Evolutionary conservation across 169 alveolate species (phyloP).

Genomic region (Toxoplasma gondii): DNA sequence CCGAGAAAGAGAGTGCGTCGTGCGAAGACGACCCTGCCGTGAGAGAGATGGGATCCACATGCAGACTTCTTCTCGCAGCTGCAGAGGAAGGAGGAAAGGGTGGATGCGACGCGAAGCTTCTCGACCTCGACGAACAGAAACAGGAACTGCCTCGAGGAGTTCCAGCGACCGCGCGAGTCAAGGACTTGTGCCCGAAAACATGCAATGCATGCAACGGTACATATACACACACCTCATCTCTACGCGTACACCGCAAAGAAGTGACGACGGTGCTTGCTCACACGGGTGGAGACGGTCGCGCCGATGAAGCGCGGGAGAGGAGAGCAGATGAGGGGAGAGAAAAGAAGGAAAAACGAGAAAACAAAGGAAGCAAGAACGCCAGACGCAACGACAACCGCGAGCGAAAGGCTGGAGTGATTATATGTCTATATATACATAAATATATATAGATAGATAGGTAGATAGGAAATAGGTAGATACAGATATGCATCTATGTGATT

Average conservation of each 20-base stretch:
- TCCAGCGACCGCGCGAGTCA: conserved; percentile 73
- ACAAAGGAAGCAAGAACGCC: no score
- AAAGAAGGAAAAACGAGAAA: background rate
- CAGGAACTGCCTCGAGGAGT: conserved; percentile 72
- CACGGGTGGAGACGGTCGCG: background rate
- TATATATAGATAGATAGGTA: background rate
- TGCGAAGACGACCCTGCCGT: conserved; percentile 77
- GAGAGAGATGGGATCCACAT: conserved; percentile 76
- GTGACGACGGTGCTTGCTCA: background rate
- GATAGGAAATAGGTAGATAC: background rate
- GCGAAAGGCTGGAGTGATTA: no score
- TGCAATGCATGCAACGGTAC: conserved; percentile 75
- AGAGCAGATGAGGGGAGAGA: background rate
- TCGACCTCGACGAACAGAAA: conserved; percentile 47
- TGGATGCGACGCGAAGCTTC: conserved; percentile 74
- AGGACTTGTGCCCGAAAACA: conserved; percentile 78
- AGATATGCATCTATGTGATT: background rate
- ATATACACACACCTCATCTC: conserved; percentile 15
- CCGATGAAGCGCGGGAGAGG: background rate
- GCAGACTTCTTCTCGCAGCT: conserved; percentile 70
- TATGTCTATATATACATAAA: background rate
- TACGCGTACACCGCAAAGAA: background rate
- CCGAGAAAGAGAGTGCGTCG: background rate
- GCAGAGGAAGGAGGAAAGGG: conserved; percentile 69
- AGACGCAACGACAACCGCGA: no score